phyloP scores from a whole-genome alignment of 257 asterid genomes.

The Rehmannia glutinosa region DNA sequence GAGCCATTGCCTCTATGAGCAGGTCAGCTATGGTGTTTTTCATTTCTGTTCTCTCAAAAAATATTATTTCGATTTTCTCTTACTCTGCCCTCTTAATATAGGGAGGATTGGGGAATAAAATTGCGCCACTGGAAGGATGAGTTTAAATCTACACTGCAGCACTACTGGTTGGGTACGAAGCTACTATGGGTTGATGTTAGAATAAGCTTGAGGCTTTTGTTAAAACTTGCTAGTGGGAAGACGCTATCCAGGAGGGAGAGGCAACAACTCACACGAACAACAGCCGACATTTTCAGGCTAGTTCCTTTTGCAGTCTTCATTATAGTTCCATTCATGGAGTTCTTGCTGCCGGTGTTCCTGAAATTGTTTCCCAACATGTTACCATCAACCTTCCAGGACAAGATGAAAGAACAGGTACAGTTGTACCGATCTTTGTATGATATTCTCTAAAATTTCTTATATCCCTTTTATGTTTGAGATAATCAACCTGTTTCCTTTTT shows the following conservation, averaged over 20 bases:
- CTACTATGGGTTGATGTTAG: conserved; percentile 94
- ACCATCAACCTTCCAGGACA: conserved; percentile 98
- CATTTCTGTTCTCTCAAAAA: conserved; percentile 17
- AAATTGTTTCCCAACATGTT: conserved; percentile 94
- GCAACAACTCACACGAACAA: conserved; percentile 93
- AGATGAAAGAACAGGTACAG: conserved; percentile 95
- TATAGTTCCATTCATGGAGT: conserved; percentile 94
- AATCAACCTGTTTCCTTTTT: not conserved
- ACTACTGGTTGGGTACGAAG: conserved; percentile 92
- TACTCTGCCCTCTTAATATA: conserved; percentile 25
- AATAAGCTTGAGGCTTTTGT: conserved; percentile 75
- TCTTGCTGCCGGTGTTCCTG: conserved; percentile 87
- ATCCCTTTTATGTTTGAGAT: conserved; percentile 12
- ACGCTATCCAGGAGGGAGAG: conserved; percentile 92
- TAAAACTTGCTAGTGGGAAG: conserved; percentile 88
- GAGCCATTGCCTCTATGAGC: conserved; percentile 93
- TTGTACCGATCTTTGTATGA: conserved; percentile 8
- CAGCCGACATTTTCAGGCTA: conserved; percentile 95
- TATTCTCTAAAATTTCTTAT: not conserved
- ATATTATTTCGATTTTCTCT: conserved; percentile 14
- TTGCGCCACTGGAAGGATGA: conserved; percentile 67
- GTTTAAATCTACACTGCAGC: conserved; percentile 82
- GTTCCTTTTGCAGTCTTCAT: conserved; percentile 95
- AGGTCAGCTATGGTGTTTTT: conserved; percentile 40
- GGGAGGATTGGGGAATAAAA: conserved; percentile 88